Evolutionary conservation across 805 yeast genomes (phyloP).

Genomic region (Kazachstania taianensis): DNA sequence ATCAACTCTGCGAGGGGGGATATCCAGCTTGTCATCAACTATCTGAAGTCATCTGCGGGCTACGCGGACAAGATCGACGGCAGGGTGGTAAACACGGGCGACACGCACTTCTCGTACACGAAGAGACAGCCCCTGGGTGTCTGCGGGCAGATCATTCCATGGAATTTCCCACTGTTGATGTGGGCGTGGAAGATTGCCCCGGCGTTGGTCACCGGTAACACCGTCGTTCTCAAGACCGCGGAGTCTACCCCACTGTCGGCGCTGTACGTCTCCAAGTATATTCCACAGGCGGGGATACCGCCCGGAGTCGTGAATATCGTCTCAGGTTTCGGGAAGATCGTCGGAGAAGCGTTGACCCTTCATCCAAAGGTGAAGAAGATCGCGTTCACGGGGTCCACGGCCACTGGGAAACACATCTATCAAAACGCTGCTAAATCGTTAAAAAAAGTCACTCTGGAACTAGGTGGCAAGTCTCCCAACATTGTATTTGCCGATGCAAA

Average conservation of each 20-base stretch:
- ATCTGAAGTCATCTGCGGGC: conserved; percentile 77
- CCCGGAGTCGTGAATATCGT: conserved; percentile 71
- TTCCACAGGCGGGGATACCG: conserved; percentile 72
- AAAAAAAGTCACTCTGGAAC: conserved; percentile 73
- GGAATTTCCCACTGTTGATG: conserved; percentile 88
- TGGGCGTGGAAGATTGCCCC: conserved; percentile 85
- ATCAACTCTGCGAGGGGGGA: conserved; percentile 64
- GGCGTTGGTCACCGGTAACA: conserved; percentile 76
- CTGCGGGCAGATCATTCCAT: conserved; percentile 81
- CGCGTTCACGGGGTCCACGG: conserved; percentile 85
- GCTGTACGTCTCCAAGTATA: conserved; percentile 50
- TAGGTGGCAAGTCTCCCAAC: conserved; percentile 86
- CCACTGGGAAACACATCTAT: conserved; percentile 35
- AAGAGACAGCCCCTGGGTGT: conserved; percentile 80
- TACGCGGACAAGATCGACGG: conserved; percentile 66
- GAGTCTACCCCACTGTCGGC: conserved; percentile 83
- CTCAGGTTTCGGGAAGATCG: conserved; percentile 68
- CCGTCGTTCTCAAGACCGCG: conserved; percentile 76
- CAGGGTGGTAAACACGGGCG: conserved; percentile 47
- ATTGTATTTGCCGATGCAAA: conserved; percentile 73
- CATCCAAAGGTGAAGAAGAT: conserved; percentile 66
- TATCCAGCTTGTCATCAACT: conserved; percentile 56
- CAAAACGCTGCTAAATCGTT: conserved; percentile 36
- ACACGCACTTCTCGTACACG: conserved; percentile 51
- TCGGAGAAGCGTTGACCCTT: conserved; percentile 60